Conservation (phyloP, 495 filamentous ascomycete genomes). For the Eremomyces bilateralis region DNA sequence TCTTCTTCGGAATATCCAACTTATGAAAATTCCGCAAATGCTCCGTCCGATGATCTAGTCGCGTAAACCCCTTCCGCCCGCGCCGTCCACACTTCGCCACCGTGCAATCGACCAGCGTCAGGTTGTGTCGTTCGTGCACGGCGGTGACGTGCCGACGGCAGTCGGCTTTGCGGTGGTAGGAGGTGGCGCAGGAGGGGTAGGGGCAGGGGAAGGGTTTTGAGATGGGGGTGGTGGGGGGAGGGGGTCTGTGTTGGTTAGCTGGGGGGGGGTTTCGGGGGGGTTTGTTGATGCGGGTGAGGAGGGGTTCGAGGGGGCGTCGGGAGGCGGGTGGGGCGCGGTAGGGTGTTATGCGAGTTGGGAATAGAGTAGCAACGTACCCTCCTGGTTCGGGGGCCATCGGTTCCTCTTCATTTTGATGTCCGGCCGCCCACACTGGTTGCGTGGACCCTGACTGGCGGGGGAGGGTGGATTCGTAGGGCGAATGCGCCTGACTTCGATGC, state of each 20-base stretch:
- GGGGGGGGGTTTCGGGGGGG: neutral
- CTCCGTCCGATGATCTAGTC: constrained; percentile 11
- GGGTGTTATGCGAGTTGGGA: too few species aligned
- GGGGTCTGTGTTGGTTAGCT: neutral
- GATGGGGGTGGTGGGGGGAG: constrained; percentile 3
- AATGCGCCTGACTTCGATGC: too few species aligned
- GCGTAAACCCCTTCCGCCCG: constrained; percentile 11
- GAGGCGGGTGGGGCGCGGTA: too few species aligned
- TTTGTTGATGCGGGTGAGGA: too few species aligned
- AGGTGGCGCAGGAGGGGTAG: constrained; percentile 24
- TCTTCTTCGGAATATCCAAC: too few species aligned
- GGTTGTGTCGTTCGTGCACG: constrained; percentile 19
- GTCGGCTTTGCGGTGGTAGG: constrained; percentile 31
- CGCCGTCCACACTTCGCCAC: constrained; percentile 5
- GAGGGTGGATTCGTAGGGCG: too few species aligned
- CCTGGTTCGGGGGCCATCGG: neutral
- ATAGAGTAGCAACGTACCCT: neutral
- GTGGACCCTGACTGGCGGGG: too few species aligned
- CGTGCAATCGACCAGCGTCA: constrained; percentile 6
- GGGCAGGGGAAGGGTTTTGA: constrained; percentile 22
- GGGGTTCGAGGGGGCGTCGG: too few species aligned
- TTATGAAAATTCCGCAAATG: constrained; percentile 12
- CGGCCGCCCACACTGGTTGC: too few species aligned
- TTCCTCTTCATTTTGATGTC: neutral
- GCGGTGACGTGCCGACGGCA: constrained; percentile 30